phyloP scores from a whole-genome alignment of 805 yeast species.

The Clavispora carvajalis region DNA sequence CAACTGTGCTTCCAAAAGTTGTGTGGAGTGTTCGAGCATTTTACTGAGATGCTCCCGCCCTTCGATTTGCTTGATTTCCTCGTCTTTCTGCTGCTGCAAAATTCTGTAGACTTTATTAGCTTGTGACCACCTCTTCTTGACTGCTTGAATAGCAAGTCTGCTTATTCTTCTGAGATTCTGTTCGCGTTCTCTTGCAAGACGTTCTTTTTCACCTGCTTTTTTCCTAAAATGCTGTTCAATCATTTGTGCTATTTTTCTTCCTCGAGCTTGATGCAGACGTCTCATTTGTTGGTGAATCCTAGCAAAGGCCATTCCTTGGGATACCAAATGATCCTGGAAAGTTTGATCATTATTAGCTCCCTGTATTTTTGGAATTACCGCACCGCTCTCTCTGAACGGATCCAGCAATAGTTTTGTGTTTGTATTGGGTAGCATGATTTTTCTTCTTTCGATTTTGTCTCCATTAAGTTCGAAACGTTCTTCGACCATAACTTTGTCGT shows the following conservation, averaged over 20 bases:
- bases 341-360: slow-evolving; percentile 41
- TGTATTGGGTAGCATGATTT: slow-evolving; percentile 40
- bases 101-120: slow-evolving; percentile 79
- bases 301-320: slow-evolving; percentile 71
- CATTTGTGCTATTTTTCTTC: slow-evolving; percentile 72
- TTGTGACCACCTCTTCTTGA: slow-evolving; percentile 82
- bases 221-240: slow-evolving; percentile 83
- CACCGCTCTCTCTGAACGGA: slow-evolving; percentile 41
- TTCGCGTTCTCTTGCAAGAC: slow-evolving; percentile 70
- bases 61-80: slow-evolving; percentile 69
- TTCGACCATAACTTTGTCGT: slow-evolving; percentile 32
- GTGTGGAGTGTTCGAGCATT: slow-evolving; percentile 88
- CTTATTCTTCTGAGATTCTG: slow-evolving; percentile 65
- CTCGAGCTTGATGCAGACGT: slow-evolving; percentile 57
- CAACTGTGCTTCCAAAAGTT: slow-evolving; percentile 79
- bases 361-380: slow-evolving; percentile 39
- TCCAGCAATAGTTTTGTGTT: slow-evolving; percentile 39
- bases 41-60: slow-evolving; percentile 85
- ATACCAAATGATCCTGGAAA: slow-evolving; percentile 66
- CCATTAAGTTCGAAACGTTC: slow-evolving; percentile 37
- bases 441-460: slow-evolving; percentile 46
- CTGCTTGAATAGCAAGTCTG: slow-evolving; percentile 76
- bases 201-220: slow-evolving; percentile 82
- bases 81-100: slow-evolving; percentile 71
- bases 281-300: slow-evolving; percentile 63